Base-by-base conservation (phyloP, 2,329 filamentous ascomycete species). In the Colletotrichum liriopes region DNA sequence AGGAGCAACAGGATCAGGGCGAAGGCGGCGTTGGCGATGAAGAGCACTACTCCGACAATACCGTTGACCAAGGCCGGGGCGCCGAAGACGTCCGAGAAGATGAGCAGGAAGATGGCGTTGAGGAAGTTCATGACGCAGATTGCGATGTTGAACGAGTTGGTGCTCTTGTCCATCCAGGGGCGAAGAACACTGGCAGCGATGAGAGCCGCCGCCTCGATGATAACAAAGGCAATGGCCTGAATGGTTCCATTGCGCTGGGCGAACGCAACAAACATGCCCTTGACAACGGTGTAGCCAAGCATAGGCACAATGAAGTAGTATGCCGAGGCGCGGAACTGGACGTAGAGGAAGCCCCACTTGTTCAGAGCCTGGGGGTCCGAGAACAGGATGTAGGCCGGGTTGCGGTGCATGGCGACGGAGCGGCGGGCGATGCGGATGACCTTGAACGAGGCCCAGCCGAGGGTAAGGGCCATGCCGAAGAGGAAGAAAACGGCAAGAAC, bases 141-240 rank as follows among this genome's bases (percentile, higher is more conserved):
- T 73, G 94, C 90, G 78, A 98, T 98, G 85, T 98, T 98, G 88
- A 98, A 97, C 59, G 92, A 92, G 83, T 98, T 98, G 73, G 94
- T 98, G 85, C 95, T 96, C 90, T 98, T 98, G 87, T 98, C 96
- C 96, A 98, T 98, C 93, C 94, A 98, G 23, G 96, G 96, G 72
- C 94, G 92, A 76, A 98, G 85, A 65, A 97, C 92, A 72, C 91
- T 93, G 67, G 94, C 91, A 29, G 85, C 91, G 77, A 98, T 93
- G 68, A 98, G 87, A 77, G 93, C 92, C 64, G 83, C 90, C 2
- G 92, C 92, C 82, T 98, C 96, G 68, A 98, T 91, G 72, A 98
- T 86, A 51, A 98, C 86, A 70, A 98, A 88, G 20, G 92, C 93
- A 70, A 98, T 87, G 12, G 94, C 94, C 83, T 98, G 95, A 26